A percentile compares a stretch with the other conserved stretches of the same genome.
These are phyloP conservation scores for Xylariaceae sp. DNA, from an alignment of 2,329 filamentous ascomycete genomes.

Conservation along the genomic window DNA sequence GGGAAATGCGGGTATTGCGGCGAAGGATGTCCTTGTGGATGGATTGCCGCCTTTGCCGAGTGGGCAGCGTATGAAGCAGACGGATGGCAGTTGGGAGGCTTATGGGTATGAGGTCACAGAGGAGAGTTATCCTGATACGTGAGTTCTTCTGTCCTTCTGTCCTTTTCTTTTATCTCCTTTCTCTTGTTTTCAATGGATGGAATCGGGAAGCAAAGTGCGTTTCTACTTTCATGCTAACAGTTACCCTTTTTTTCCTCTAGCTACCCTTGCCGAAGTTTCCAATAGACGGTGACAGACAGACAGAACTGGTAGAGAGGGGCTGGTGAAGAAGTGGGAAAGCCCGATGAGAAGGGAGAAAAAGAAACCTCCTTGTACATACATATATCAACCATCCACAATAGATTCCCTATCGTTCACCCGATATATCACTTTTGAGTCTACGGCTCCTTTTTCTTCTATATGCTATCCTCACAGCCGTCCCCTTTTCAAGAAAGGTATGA, in stretches of 20 bases:
- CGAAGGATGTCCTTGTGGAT: slow-evolving; percentile 62
- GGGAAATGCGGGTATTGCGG: slow-evolving; percentile 32
- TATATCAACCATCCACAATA: no score
- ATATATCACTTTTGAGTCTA: slow-evolving; percentile 2
- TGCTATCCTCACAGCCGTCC: no score
- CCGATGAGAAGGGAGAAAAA: slow-evolving; percentile 7
- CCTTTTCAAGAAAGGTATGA: no score
- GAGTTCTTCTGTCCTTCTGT: slow-evolving; percentile 38
- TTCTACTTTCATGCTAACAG: background rate
- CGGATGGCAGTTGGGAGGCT: slow-evolving; percentile 54
- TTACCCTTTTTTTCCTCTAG: slow-evolving; percentile 23
- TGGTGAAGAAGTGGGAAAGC: background rate
- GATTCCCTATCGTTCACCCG: slow-evolving; percentile 23
- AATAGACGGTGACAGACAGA: no score
- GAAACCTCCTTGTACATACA: slow-evolving; percentile 28
- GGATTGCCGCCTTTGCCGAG: slow-evolving; percentile 85
- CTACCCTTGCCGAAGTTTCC: slow-evolving; percentile 63
- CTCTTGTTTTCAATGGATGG: background rate
- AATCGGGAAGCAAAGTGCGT: background rate
- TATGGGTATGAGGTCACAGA: slow-evolving; percentile 63
- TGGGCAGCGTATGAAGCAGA: slow-evolving; percentile 55
- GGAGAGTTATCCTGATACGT: slow-evolving; percentile 70
- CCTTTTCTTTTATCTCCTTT: background rate
- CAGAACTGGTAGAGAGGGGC: slow-evolving; percentile 20
- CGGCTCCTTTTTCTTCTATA: slow-evolving; percentile 1